Conservation (phyloP, 176 grass and related monocot species). For the Chloris gayana region DNA sequence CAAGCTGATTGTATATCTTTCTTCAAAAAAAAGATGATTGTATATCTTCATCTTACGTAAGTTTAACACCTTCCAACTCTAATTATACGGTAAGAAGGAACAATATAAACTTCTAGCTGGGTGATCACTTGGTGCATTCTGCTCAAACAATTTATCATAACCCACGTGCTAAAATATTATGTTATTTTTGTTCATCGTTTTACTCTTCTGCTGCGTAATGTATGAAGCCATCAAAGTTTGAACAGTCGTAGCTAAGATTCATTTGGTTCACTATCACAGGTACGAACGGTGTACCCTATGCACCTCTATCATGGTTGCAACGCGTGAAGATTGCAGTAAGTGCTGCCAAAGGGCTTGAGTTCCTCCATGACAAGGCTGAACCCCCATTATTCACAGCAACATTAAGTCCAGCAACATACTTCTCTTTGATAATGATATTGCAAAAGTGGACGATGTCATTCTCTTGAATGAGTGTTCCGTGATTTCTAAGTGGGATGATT, state of each 20-base stretch:
- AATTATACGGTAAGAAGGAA: too few species aligned
- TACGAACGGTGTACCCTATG: not conserved
- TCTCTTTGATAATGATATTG: slow-evolving; percentile 74
- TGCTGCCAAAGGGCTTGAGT: slow-evolving; percentile 77
- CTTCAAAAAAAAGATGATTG: too few species aligned
- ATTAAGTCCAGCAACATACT: slow-evolving; percentile 86
- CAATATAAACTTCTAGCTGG: too few species aligned
- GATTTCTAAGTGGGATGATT: too few species aligned
- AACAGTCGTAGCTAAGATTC: not conserved
- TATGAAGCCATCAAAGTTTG: not conserved
- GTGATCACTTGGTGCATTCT: slow-evolving; percentile 1
- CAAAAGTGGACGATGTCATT: slow-evolving; percentile 58
- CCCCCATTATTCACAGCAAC: slow-evolving; percentile 70
- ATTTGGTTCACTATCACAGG: not conserved
- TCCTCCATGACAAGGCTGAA: slow-evolving; percentile 80
- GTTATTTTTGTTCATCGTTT: not conserved
- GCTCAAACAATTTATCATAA: too few species aligned
- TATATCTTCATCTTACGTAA: too few species aligned
- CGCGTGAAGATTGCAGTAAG: slow-evolving; percentile 79
- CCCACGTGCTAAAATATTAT: not conserved
- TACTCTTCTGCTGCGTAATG: not conserved
- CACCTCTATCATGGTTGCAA: slow-evolving; percentile 18
- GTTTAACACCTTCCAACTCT: too few species aligned
- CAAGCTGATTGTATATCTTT: too few species aligned
- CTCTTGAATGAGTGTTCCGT: not conserved